Percentiles rank a stretch among this genome's conserved stretches.
phyloP scores from a whole-genome alignment of 306 rosid species.

The Quercus alba region DNA sequence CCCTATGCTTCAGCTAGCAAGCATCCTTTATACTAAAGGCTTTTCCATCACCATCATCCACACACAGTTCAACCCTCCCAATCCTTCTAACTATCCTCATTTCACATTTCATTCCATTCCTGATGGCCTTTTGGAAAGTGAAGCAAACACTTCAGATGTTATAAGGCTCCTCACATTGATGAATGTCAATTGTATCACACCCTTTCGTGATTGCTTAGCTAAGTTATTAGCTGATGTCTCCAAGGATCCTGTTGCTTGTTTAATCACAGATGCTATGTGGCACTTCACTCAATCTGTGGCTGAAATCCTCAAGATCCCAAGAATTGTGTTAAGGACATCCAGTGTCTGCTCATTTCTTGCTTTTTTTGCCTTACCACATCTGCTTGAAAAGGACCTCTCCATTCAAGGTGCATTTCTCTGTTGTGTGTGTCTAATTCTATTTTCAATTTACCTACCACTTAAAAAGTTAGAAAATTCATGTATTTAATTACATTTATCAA shows the following conservation, averaged over 20 bases:
- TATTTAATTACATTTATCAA: too few relatives aligned
- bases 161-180: not conserved
- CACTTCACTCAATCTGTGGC: constrained; percentile 43
- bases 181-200: constrained; percentile 13
- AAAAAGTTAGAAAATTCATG: too few relatives aligned
- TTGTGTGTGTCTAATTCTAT: too few relatives aligned
- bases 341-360: constrained; percentile 25
- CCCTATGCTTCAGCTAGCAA: constrained; percentile 59
- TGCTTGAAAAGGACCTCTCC: constrained; percentile 33
- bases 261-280: constrained; percentile 40
- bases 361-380: constrained; percentile 27
- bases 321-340: constrained; percentile 33
- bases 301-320: constrained; percentile 27
- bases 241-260: constrained; percentile 41
- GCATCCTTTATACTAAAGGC: constrained; percentile 41
- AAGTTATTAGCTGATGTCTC: constrained; percentile 12
- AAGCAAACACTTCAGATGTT: constrained; percentile 18
- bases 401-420: constrained; percentile 29
- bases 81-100: constrained; percentile 38
- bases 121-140: constrained; percentile 11
- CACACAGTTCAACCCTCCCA: constrained; percentile 42
- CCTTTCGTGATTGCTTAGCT: constrained; percentile 28
- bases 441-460: too few relatives aligned
- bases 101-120: constrained; percentile 40
- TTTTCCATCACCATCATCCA: constrained; percentile 44